Evolutionary conservation across 1,284 basidiomycete genomes (phyloP), one percentile per base, ranked within the genome.

Genomic region (Neonothopanus nambi): DNA sequence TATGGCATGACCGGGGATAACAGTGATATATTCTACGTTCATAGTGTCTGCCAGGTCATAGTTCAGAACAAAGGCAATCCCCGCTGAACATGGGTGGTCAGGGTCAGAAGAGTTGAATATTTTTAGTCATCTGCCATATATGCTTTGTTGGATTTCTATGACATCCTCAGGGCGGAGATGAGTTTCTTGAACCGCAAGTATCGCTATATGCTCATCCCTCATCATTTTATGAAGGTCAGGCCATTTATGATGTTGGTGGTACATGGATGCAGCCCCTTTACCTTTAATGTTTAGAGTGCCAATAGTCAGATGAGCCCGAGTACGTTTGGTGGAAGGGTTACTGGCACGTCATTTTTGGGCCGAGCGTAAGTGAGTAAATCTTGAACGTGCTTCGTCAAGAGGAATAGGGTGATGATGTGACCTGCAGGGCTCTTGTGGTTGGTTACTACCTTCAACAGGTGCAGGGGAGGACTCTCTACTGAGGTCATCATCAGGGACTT

Each of bases 181-280:
- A 0, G 68, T 60, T 56, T 71, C 68, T 23, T 64, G 63, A 0
- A 68, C 20, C 0, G 58, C 59, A 0, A 68, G 55, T 17, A 68
- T 51, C 0, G 58, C 65, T 20, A 68, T 59, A 9, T 56, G 42
- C 11, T 63, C 23, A 0, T 63, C 55, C 24, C 51, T 24, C 51
- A 66, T 59, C 0, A 58, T 30, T 17, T 57, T 36, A 21, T 61
- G 53, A 1, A 69, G 50, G 6, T 56, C 23, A 1, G 13, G 9
- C 67, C 64, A 67, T 54, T 70, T 70, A 12, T 59, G 56, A 0
- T 55, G 40, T 17, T 5, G 30, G 15, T 42, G 23, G 5, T 33
- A 1, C 3, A 52, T 38, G 20, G 48, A 23, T 3, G 33, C 2
- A 18, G 23, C 20, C 23, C 60, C 36, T 5, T 37, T 39, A 3